Percentiles rank a stretch among this genome's conserved stretches.
Conservation (phyloP, 768 basidiomycete genomes). For the Lentinula detonsa region DNA sequence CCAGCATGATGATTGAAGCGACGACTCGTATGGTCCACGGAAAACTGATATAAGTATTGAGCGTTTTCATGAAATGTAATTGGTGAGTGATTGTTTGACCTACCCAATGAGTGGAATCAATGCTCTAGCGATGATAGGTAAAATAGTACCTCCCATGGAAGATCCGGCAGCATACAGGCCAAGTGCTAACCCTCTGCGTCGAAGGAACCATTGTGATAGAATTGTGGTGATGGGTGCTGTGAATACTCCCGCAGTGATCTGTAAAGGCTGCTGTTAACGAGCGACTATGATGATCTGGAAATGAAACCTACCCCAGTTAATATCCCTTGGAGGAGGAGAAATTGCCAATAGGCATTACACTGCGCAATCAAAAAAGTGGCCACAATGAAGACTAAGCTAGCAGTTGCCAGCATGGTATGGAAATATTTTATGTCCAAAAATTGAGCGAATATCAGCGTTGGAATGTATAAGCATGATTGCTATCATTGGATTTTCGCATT, state of each 20-base stretch:
- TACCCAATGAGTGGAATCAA: background rate
- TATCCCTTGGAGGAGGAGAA: background rate
- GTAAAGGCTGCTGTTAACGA: background rate
- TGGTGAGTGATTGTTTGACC: background rate
- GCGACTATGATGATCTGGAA: no score
- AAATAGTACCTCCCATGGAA: background rate
- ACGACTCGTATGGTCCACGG: background rate
- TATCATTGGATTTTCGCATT: background rate
- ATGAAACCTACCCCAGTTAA: background rate
- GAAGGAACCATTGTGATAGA: background rate
- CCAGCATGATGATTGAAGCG: background rate
- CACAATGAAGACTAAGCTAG: background rate
- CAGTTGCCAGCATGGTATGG: background rate
- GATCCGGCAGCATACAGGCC: background rate
- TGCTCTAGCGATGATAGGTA: background rate
- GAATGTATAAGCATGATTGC: background rate
- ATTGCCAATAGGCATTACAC: background rate
- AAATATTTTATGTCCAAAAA: background rate
- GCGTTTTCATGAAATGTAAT: background rate
- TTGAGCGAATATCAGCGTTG: background rate
- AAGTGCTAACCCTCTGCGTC: background rate
- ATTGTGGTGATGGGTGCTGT: background rate
- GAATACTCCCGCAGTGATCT: background rate
- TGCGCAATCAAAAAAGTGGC: background rate
- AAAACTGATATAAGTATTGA: background rate